Conservation (phyloP, 129 eudicot genomes). For the Chrysanthemum lavandulifolium region DNA sequence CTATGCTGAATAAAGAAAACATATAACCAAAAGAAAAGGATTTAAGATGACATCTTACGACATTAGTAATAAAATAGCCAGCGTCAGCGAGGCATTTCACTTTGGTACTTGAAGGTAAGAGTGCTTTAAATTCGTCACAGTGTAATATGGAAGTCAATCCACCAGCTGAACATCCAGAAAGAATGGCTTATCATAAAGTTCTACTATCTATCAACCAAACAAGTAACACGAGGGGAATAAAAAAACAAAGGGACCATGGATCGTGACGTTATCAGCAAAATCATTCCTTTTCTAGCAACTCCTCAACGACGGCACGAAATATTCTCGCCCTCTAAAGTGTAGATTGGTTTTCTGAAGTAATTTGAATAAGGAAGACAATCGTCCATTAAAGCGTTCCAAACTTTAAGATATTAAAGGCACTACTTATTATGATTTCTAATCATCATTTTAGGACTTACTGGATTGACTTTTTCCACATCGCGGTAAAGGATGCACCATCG, state of each 20-base stretch:
- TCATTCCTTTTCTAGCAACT: conserved; percentile 84
- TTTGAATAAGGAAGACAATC: background rate
- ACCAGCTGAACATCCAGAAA: conserved; percentile 46
- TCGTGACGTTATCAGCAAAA: conserved; percentile 68
- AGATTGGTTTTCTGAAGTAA: conserved; percentile 60
- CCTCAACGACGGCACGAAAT: conserved; percentile 74
- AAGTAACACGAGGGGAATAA: background rate
- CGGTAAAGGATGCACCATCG: conserved; percentile 92
- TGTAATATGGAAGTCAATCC: conserved; percentile 39
- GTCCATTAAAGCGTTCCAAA: background rate
- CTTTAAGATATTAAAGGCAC: background rate
- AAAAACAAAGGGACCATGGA: conserved; percentile 30
- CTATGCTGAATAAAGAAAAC: conserved; percentile 1
- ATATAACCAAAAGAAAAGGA: background rate
- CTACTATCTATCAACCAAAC: conserved; percentile 18
- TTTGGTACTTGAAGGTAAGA: conserved; percentile 20
- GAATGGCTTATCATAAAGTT: conserved; percentile 28
- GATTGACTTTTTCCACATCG: conserved; percentile 69
- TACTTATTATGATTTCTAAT: background rate
- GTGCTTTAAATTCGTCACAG: conserved; percentile 37
- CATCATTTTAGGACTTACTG: conserved; percentile 50
- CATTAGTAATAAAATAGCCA: conserved; percentile 34
- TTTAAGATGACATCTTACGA: conserved; percentile 29
- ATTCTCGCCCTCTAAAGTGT: conserved; percentile 89
- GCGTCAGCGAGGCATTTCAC: conserved; percentile 51